Evolutionary conservation across 495 filamentous ascomycete species (phyloP).

Genomic region (Tricharina praecox): DNA sequence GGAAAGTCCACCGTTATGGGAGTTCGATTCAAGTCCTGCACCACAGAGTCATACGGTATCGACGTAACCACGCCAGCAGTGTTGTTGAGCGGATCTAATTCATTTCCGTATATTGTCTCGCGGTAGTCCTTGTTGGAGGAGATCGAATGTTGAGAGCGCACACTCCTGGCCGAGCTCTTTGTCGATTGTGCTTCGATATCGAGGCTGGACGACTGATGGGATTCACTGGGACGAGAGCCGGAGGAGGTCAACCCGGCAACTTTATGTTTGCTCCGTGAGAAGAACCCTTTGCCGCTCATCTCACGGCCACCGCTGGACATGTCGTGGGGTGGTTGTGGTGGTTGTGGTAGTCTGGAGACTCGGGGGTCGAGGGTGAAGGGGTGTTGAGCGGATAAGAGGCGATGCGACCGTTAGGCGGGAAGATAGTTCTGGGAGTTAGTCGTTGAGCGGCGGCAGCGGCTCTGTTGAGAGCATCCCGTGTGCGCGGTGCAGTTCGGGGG

Average conservation of each 20-base stretch:
- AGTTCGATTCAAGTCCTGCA: conserved; percentile 43
- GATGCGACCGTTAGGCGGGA: background rate
- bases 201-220: conserved; percentile 7
- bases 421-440: background rate
- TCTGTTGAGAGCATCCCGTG: conserved; percentile 5
- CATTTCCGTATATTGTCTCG: background rate
- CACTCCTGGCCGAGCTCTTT: conserved; percentile 15
- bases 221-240: conserved; percentile 8
- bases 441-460: conserved; percentile 6
- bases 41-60: conserved; percentile 72
- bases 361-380: background rate
- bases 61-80: conserved; percentile 76
- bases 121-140: conserved; percentile 10
- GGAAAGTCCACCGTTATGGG: conserved; percentile 58
- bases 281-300: conserved; percentile 16
- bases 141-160: conserved; percentile 16
- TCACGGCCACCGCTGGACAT: conserved; percentile 14
- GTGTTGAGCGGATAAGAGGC: no score
- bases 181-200: conserved; percentile 10
- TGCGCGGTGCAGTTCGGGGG: background rate
- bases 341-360: background rate
- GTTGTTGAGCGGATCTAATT: conserved; percentile 37
- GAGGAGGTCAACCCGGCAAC: conserved; percentile 18
- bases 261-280: conserved; percentile 25
- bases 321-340: background rate